phyloP scores from a whole-genome alignment of 2,329 filamentous ascomycete species.

The Neopestalotiopsis sp. region DNA sequence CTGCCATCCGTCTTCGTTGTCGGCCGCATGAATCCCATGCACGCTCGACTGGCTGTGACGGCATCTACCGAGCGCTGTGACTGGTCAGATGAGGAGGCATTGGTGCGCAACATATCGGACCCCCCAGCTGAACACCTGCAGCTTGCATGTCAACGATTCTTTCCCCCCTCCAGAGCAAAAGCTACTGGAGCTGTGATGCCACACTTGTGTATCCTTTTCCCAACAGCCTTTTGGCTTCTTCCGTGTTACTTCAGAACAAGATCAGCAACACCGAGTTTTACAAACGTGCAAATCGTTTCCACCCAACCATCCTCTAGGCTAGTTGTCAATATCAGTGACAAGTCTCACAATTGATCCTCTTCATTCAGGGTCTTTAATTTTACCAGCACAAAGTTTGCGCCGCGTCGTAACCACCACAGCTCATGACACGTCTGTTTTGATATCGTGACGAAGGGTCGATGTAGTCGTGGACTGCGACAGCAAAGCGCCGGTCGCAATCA shows the following conservation, averaged over 20 bases:
- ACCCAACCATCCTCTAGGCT: not conserved
- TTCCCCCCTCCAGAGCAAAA: not conserved
- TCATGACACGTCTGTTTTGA: too few relatives aligned
- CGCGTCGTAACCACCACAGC: too few relatives aligned
- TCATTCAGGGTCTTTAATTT: too few relatives aligned
- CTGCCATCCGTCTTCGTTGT: constrained; percentile 10
- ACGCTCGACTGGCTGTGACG: constrained; percentile 6
- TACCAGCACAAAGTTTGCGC: too few relatives aligned
- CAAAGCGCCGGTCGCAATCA: too few relatives aligned
- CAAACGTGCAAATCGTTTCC: not conserved
- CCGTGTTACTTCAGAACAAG: not conserved
- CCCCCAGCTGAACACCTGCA: constrained; percentile 5
- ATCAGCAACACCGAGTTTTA: not conserved
- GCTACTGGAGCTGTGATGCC: not conserved
- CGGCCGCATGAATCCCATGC: constrained; percentile 6
- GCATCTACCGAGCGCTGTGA: not conserved
- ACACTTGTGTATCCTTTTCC: not conserved
- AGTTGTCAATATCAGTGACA: not conserved
- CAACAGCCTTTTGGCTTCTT: not conserved
- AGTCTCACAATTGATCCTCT: too few relatives aligned
- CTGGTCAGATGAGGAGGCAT: constrained; percentile 3
- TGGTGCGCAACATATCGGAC: not conserved
- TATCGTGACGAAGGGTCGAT: too few relatives aligned
- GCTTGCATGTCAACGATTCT: not conserved
- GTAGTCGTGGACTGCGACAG: too few relatives aligned